Base-by-base conservation (phyloP, 2,329 filamentous ascomycete genomes). In the Ophiostoma populinum region DNA sequence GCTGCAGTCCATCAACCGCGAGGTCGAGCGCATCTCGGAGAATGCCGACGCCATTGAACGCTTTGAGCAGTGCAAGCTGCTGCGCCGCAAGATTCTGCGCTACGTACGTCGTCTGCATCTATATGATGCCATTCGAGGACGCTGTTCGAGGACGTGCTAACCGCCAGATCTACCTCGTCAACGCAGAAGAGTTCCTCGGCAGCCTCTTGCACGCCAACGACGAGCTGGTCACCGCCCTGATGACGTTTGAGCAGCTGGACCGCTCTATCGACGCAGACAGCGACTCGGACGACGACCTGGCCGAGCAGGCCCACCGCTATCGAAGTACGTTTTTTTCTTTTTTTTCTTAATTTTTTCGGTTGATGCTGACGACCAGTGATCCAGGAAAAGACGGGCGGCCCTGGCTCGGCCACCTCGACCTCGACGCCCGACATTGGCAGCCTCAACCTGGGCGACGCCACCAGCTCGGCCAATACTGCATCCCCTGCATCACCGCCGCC, bases 201-300 rank as follows among this genome's bases (percentile, higher is more conserved):
- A 77, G 82, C 41, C 65, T 98, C 5, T 74, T 98, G 13, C 82
- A 90, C 48, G 86, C 87, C 43, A 95, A 98, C 48, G 90, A 98
- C 48, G 81, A 92, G 55, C 75, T 98, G n/a, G 81, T 95, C 26
- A 78, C 78, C 42, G 83, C 86, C 2, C 65, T 98, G 38, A 93
- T 92, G 71, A 80, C 85, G 0, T 98, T 85, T 50, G 87, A 95
- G 55, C 81, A 94, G 46, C 70, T 95, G 43, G 87, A 98, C 51
- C 75, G 77, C 41, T 85, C 80, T 32, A 80, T 87, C 43, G 79
- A 83, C 44, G 73, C 74, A 6, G 75, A 80, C 49, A 77, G 72
- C 44, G 74, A 80, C 52, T 77, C 72, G 2, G 74, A 79, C 38
- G 73, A 77, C 41, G 78, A 71, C 46, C 51, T 71, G 26, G 71